These are phyloP conservation scores for Abrus precatorius DNA, from an alignment of 306 rosid species.

Conservation along the genomic window DNA sequence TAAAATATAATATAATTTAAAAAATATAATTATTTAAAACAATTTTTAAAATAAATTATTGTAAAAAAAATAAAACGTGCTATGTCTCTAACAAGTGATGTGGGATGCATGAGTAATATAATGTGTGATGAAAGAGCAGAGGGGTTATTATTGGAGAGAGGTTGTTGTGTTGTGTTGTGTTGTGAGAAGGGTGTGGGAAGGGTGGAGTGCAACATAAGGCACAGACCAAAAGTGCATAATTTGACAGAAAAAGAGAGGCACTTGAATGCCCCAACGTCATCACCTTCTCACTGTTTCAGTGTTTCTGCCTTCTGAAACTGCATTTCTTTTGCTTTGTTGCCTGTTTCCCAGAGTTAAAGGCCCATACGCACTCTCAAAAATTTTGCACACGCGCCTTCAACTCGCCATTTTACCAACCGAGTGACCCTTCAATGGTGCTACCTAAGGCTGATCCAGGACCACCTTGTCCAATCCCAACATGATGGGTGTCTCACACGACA, in stretches of 20 bases:
- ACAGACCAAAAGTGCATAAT: constrained; percentile 47
- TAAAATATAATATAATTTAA: no score
- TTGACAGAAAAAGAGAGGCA: constrained; percentile 45
- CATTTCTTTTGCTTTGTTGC: neutral
- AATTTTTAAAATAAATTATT: no score
- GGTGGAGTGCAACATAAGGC: constrained; percentile 54
- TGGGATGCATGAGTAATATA: neutral
- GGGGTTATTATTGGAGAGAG: constrained; percentile 38
- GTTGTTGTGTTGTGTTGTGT: neutral
- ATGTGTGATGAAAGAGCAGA: neutral
- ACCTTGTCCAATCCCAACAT: constrained; percentile 12
- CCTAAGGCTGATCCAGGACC: constrained; percentile 27
- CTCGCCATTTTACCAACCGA: neutral
- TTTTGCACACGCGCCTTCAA: constrained; percentile 6
- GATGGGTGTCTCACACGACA: constrained; percentile 11
- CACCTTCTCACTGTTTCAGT: constrained; percentile 18
- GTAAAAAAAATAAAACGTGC: no score
- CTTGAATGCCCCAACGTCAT: constrained; percentile 44
- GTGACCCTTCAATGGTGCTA: constrained; percentile 10
- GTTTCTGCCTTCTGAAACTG: constrained; percentile 8
- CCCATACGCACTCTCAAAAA: constrained; percentile 2
- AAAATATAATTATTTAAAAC: no score
- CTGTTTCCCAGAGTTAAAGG: neutral
- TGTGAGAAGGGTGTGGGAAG: neutral
- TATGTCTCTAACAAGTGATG: no score